These are phyloP conservation scores for Adansonia madagascariensis DNA, from an alignment of 441 rosid genomes.

Conservation along the genomic window DNA sequence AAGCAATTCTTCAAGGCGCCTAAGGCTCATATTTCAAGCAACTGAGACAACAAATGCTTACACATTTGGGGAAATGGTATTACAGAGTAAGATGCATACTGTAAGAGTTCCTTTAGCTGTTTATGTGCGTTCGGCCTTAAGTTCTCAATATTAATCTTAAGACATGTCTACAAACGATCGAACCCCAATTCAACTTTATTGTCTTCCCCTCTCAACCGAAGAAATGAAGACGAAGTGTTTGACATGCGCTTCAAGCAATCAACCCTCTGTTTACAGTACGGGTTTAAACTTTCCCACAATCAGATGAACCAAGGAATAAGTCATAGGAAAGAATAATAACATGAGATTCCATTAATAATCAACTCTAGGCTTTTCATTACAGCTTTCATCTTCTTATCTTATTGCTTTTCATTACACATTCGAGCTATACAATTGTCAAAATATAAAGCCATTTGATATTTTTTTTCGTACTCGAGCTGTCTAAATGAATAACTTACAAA, in stretches of 20 bases:
- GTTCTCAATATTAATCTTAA: conserved; percentile 23
- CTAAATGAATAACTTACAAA: too few species aligned
- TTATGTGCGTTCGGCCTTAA: conserved; percentile 37
- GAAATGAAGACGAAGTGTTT: background rate
- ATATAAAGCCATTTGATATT: too few species aligned
- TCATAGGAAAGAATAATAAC: background rate
- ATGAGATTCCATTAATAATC: background rate
- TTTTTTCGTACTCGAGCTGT: too few species aligned
- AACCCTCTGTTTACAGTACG: background rate
- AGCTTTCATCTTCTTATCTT: conserved; percentile 28
- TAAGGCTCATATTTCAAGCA: conserved; percentile 37
- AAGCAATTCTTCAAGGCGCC: conserved; percentile 40
- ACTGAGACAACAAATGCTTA: conserved; percentile 39
- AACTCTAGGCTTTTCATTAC: conserved; percentile 37
- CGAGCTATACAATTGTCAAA: too few species aligned
- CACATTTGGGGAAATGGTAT: conserved; percentile 50
- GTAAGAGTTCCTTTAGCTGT: conserved; percentile 56
- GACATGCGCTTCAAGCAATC: background rate
- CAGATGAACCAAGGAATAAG: background rate
- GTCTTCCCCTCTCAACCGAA: background rate
- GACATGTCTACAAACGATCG: background rate
- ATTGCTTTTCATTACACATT: too few species aligned
- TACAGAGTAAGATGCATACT: conserved; percentile 40
- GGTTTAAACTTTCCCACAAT: background rate
- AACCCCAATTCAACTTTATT: background rate